Percentiles rank a stretch among this genome's conserved stretches.
Conservation (phyloP, 768 basidiomycete species). For the Leccinum pellstonianum region DNA sequence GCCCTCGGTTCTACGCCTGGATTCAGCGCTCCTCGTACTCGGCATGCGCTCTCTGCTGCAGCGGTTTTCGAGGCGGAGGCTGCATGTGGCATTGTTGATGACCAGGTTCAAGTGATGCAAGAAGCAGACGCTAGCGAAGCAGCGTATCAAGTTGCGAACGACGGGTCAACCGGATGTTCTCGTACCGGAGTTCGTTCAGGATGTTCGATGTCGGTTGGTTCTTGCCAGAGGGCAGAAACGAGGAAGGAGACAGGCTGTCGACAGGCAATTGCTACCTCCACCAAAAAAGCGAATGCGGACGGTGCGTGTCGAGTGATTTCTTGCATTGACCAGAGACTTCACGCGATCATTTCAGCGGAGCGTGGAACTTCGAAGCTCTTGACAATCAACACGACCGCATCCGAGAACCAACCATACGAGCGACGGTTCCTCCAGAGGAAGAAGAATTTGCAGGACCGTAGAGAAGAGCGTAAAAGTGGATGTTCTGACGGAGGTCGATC, state of each 20-base stretch:
- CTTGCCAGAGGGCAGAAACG: conserved; percentile 68
- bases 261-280: conserved; percentile 46
- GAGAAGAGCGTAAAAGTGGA: conserved; percentile 22
- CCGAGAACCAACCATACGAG: conserved; percentile 45
- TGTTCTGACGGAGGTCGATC: conserved; percentile 18
- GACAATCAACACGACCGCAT: conserved; percentile 44
- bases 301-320: conserved; percentile 26
- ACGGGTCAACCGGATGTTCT: conserved; percentile 41
- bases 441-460: conserved; percentile 13
- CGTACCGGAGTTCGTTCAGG: conserved; percentile 67
- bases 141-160: conserved; percentile 19
- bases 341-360: conserved; percentile 18
- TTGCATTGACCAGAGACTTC: conserved; percentile 2
- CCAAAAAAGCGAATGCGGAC: conserved; percentile 56
- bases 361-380: conserved; percentile 45
- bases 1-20: conserved; percentile 42
- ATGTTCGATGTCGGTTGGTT: conserved; percentile 90
- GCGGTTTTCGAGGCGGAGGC: conserved; percentile 44
- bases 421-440: conserved; percentile 28
- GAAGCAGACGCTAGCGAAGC: conserved; percentile 16
- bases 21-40: conserved; percentile 50
- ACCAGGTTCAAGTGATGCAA: conserved; percentile 2
- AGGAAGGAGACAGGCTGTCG: conserved; percentile 50
- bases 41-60: conserved; percentile 41
- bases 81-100: conserved; percentile 1